A percentile compares a stretch with the other conserved stretches of the same genome.
Conservation (phyloP, 257 asterid genomes). For the Solanum tarapatanum region DNA sequence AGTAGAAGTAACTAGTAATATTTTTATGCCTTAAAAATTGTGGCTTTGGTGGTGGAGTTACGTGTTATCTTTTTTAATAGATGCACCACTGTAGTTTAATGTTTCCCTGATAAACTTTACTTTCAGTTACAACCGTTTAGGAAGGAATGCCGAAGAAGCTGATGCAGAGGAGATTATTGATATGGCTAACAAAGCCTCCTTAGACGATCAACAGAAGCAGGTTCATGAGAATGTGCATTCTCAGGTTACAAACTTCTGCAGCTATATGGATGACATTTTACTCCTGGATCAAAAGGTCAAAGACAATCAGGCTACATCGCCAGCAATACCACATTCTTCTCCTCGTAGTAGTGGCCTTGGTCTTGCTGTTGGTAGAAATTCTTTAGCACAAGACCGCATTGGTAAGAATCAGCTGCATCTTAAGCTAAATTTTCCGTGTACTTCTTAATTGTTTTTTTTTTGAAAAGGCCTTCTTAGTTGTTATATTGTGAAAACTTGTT, state of each 20-base stretch:
- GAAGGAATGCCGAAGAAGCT: constrained; percentile 63
- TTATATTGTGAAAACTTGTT: neutral
- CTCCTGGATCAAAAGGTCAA: constrained; percentile 32
- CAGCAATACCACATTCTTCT: constrained; percentile 23
- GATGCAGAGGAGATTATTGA: constrained; percentile 85
- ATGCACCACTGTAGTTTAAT: neutral
- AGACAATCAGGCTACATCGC: constrained; percentile 9
- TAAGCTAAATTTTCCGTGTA: neutral
- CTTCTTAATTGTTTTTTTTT: neutral
- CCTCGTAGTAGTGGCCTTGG: constrained; percentile 59
- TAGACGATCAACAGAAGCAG: constrained; percentile 63
- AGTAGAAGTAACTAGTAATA: neutral
- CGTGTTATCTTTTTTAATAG: neutral
- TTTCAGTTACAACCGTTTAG: constrained; percentile 74
- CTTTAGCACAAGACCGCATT: constrained; percentile 15
- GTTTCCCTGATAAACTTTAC: constrained; percentile 4
- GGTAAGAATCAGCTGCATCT: constrained; percentile 26
- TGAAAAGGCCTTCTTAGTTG: neutral
- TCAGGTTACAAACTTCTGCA: constrained; percentile 43
- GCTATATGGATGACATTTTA: constrained; percentile 61
- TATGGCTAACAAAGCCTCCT: constrained; percentile 60
- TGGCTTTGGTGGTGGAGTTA: neutral
- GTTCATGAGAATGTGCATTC: constrained; percentile 86
- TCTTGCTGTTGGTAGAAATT: constrained; percentile 55
- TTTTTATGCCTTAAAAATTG: neutral